Base-by-base conservation (phyloP, 2,329 filamentous ascomycete species). In the Ophiostoma ulmi region DNA sequence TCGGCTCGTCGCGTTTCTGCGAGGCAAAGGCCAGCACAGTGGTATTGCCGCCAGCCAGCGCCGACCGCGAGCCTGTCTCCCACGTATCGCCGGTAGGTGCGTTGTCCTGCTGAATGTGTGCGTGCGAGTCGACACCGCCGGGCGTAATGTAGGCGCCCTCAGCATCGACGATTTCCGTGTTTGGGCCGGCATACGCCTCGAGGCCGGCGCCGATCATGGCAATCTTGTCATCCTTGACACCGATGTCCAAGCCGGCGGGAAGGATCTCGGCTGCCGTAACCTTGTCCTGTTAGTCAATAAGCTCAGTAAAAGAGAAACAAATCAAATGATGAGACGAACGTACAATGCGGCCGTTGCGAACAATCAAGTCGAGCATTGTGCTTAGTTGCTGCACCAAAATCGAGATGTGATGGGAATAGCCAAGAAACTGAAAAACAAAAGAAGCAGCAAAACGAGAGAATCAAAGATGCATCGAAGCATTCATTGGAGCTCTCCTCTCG, bases 11-110 rank as follows among this genome's bases (percentile, higher is more conserved):
- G 31, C 82, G 82, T 55, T 80, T 78, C 75, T 88, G 85, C 5
- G 83, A 81, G 0, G 86, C 87, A 76, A 89, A 88, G 0, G 85
- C 80, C 8, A 88, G 77, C 20, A 88, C 80, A 0, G 87, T 88
- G 0, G 87, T 89, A 5, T 82, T 88, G 36, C 86, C 86, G 10
- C 86, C 86, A 2, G 85, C 85, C 69, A 88, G 80, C 3, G 86
- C 86, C 31, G 81, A 84, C 10, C 86, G 80, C 0, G 84, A 83
- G 0, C 86, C 86, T 22, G 73, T 68, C 70, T 76, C 76, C 65
- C 75, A 81, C 22, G 74, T 79, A 74, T 81, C 80, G n/a, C 77
- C 75, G 2, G 77, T 78, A 5, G 73, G 73, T 1, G 77, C 76
- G 68, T 77, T 76, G 65, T 77, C 77, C 75, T 81, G 79, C 69